phyloP scores from a whole-genome alignment of 306 rosid genomes.

The Cicer arietinum region DNA sequence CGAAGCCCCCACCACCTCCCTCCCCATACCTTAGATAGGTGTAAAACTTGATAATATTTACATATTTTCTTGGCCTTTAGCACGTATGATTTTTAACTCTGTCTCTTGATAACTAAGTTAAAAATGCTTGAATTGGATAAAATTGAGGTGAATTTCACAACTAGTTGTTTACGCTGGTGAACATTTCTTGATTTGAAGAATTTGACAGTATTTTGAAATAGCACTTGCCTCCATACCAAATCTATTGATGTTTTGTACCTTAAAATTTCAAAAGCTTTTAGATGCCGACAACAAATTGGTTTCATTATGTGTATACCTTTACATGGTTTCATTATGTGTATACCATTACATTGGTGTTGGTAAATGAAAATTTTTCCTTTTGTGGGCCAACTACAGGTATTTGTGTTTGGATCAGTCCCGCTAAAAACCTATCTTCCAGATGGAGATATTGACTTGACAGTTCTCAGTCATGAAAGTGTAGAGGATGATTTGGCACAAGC shows the following conservation, averaged over 20 bases:
- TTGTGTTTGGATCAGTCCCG: constrained; percentile 74
- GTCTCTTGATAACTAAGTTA: neutral
- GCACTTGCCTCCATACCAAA: constrained; percentile 16
- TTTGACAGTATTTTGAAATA: constrained; percentile 6
- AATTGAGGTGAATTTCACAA: constrained; percentile 15
- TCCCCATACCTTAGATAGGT: neutral
- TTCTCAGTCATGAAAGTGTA: constrained; percentile 49
- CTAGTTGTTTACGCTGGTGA: constrained; percentile 10
- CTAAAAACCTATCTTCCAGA: constrained; percentile 82
- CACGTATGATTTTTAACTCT: neutral
- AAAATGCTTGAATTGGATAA: constrained; percentile 26
- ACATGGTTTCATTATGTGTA: constrained; percentile 28
- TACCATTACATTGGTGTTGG: constrained; percentile 4
- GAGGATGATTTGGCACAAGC: constrained; percentile 58
- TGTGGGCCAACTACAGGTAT: constrained; percentile 58
- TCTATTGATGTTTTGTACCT: constrained; percentile 3
- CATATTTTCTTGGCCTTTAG: constrained; percentile 15
- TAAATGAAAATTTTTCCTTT: constrained; percentile 33
- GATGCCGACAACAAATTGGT: constrained; percentile 5
- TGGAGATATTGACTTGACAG: constrained; percentile 79
- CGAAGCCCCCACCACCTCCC: neutral
- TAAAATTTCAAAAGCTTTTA: constrained; percentile 22
- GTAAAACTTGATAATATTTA: neutral
- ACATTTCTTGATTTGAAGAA: constrained; percentile 14
- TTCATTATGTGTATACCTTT: constrained; percentile 28